These are phyloP conservation scores for Imleria badia DNA, from an alignment of 768 basidiomycete genomes.

Conservation along the genomic window DNA sequence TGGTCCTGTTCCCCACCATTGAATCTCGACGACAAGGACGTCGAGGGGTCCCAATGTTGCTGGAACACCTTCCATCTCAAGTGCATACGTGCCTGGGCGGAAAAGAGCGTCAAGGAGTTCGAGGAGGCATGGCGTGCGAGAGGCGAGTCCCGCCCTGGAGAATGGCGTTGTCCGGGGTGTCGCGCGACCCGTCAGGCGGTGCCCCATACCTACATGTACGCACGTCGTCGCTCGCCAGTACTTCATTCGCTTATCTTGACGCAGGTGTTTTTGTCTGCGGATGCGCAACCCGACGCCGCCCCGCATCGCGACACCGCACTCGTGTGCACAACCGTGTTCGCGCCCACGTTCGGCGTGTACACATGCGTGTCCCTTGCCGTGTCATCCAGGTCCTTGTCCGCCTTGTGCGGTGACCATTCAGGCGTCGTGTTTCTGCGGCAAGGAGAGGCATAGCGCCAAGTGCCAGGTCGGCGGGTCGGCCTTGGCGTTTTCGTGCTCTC, in stretches of 20 bases:
- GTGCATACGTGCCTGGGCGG: conserved; percentile 88
- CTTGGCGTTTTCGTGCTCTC: conserved; percentile 35
- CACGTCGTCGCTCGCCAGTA: too few relatives aligned
- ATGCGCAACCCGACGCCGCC: conserved; percentile 70
- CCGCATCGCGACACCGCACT: conserved; percentile 72
- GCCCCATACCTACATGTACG: conserved; percentile 64
- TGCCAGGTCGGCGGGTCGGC: conserved; percentile 49
- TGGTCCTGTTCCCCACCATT: conserved; percentile 81
- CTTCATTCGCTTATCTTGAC: too few relatives aligned
- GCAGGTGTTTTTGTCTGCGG: conserved; percentile 86
- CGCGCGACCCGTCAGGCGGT: conserved; percentile 71
- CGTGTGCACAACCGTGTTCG: conserved; percentile 69
- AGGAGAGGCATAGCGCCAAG: conserved; percentile 37
- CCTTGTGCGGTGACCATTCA: conserved; percentile 83
- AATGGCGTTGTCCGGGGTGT: conserved; percentile 96
- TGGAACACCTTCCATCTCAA: conserved; percentile 91
- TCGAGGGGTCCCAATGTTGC: conserved; percentile 58
- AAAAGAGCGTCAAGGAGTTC: conserved; percentile 72
- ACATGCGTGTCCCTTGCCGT: conserved; percentile 81
- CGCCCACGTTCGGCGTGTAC: conserved; percentile 60
- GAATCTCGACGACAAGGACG: conserved; percentile 10
- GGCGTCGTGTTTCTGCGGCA: conserved; percentile 78
- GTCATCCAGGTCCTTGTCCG: conserved; percentile 97
- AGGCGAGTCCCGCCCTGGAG: conserved; percentile 65
- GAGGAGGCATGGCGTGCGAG: conserved; percentile 71